phyloP scores from a whole-genome alignment of 179 eudicot genomes.

The Silene coronaria region DNA sequence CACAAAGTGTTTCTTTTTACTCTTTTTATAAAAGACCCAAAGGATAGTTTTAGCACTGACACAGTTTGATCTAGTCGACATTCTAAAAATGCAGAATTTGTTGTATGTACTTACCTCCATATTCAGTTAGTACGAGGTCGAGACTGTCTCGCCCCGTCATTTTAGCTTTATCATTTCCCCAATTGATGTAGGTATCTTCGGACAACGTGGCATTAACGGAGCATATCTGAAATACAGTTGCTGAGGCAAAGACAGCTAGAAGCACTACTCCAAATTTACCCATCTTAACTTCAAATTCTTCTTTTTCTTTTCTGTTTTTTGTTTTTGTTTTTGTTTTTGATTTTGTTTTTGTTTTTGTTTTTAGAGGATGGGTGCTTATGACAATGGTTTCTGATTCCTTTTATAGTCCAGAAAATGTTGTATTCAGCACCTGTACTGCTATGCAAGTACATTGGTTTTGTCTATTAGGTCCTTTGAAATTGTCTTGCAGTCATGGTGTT shows the following conservation, averaged over 20 bases:
- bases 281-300: conserved; percentile 24
- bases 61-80: too few species aligned
- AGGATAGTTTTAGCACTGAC: too few species aligned
- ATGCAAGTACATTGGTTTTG: not conserved
- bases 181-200: conserved; percentile 2
- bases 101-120: conserved; percentile 22
- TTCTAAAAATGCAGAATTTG: not conserved
- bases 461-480: conserved; percentile 15
- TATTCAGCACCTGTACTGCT: not conserved
- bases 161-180: conserved; percentile 5
- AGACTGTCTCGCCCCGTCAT: conserved; percentile 10
- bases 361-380: conserved; percentile 10
- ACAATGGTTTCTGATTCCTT: conserved; percentile 17
- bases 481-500: conserved; percentile 14
- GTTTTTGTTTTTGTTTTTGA: too few species aligned
- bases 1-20: too few species aligned
- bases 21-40: too few species aligned
- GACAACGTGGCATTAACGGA: conserved; percentile 14
- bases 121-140: not conserved
- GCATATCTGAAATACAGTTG: conserved; percentile 22
- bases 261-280: conserved; percentile 25
- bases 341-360: not conserved
- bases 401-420: conserved; percentile 21
- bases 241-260: conserved; percentile 21
- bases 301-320: not conserved